Percentiles rank a stretch among this genome's conserved stretches.
Conservation (phyloP, 495 filamentous ascomycete genomes). For the Cercophora samala region DNA sequence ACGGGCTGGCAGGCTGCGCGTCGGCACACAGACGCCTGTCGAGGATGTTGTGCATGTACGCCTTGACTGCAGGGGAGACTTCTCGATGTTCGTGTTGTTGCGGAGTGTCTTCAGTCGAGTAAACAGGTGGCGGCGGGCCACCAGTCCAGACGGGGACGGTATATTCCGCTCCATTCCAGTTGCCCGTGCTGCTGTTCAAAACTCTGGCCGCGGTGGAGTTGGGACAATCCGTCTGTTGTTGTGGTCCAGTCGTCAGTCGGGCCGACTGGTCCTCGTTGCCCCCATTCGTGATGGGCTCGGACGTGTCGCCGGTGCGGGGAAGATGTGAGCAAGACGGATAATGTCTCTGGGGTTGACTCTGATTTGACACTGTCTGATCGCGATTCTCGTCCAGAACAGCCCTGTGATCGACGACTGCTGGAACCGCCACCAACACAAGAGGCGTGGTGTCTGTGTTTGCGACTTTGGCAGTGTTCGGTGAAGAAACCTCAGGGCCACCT, state of each 20-base stretch:
- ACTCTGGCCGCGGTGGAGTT: neutral
- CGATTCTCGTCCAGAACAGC: neutral
- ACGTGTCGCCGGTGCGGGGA: neutral
- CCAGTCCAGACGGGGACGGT: slow-evolving; percentile 41
- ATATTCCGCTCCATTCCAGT: slow-evolving; percentile 27
- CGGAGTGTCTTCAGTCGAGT: slow-evolving; percentile 1
- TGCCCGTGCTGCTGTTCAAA: neutral
- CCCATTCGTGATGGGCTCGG: neutral
- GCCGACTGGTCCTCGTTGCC: slow-evolving; percentile 8
- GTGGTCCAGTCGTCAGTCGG: slow-evolving; percentile 10
- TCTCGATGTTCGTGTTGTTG: slow-evolving; percentile 12
- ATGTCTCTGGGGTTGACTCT: slow-evolving; percentile 5
- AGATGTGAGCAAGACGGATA: neutral
- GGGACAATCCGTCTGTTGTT: neutral
- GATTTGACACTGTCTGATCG: neutral
- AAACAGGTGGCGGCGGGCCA: slow-evolving; percentile 25
- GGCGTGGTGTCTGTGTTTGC: neutral
- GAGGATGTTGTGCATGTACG: slow-evolving; percentile 33
- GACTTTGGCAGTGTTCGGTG: neutral
- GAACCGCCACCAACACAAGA: neutral
- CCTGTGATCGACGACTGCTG: neutral
- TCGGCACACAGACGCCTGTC: slow-evolving; percentile 25
- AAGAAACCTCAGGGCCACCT: neutral
- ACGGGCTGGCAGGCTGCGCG: slow-evolving; percentile 38
- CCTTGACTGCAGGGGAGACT: slow-evolving; percentile 28